Evolutionary conservation across 2,329 filamentous ascomycete genomes (phyloP).

Genomic region (Tothia fuscella): DNA sequence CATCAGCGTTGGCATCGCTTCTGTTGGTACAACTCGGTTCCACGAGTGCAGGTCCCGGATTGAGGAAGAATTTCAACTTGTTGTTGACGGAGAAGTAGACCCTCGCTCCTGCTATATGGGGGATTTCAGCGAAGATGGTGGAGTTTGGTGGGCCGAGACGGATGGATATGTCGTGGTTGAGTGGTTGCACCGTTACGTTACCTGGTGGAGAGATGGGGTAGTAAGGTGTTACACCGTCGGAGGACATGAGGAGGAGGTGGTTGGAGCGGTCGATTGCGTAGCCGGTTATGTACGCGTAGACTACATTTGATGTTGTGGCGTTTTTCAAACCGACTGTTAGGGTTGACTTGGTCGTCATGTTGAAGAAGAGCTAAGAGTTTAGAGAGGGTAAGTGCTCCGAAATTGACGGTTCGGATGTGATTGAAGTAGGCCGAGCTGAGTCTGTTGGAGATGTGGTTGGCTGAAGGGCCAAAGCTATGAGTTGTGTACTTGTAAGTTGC

Average conservation of each 20-base stretch:
- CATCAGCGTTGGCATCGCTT: slow-evolving; percentile 33
- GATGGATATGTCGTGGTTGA: slow-evolving; percentile 51
- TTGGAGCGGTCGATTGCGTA: slow-evolving; percentile 50
- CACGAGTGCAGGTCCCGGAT: slow-evolving; percentile 59
- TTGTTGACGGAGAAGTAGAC: slow-evolving; percentile 57
- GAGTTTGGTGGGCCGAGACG: slow-evolving; percentile 49
- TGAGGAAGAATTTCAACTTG: slow-evolving; percentile 55
- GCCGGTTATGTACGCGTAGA: slow-evolving; percentile 63
- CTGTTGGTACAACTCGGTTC: slow-evolving; percentile 62
- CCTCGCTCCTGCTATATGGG: slow-evolving; percentile 56
- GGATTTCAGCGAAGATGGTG: slow-evolving; percentile 50
- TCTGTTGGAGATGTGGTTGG: too few relatives aligned
- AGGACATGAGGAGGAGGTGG: slow-evolving; percentile 48
- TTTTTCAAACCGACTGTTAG: slow-evolving; percentile 54
- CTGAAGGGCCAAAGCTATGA: too few relatives aligned
- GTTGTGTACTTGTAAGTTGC: too few relatives aligned
- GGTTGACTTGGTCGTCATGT: slow-evolving; percentile 29
- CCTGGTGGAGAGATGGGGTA: slow-evolving; percentile 47
- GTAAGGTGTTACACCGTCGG: slow-evolving; percentile 55
- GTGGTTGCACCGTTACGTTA: slow-evolving; percentile 23
- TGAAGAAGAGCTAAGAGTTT: too few relatives aligned
- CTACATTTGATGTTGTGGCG: slow-evolving; percentile 46
- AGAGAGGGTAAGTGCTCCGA: too few relatives aligned
- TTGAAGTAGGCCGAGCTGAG: too few relatives aligned
- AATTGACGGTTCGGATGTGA: too few relatives aligned